Evolutionary conservation across 164 flowering plant species (phyloP), one percentile per base, ranked within the genome.

Genomic region (Piper betle): DNA sequence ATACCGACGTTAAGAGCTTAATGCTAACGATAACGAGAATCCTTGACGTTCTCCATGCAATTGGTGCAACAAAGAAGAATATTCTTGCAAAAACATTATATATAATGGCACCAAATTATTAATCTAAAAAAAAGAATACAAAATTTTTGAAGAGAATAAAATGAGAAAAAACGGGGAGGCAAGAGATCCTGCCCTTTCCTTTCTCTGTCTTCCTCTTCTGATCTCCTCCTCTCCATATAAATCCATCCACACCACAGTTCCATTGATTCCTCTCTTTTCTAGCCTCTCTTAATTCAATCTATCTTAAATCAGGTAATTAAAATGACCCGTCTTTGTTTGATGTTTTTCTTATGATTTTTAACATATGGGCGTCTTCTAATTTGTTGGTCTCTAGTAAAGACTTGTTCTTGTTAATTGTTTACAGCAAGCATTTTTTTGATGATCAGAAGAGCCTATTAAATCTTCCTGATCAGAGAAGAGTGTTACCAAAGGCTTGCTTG

Each of bases 11-110:
- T 48, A 40, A 25, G 64, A 61, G 66, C 64, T 66, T 69, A 56
- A 66, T 57, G 39, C 39, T 59, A 64, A 69, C 56, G 68, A 61
- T 54, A 66, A 58, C 57, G 57, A 63, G 70, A 48, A 69, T 73
- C 65, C 10, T 46, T 2, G 15, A 46, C 50, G 50, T 46, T 46
- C 50, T 46, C 50, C 50, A 46, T 46, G 50, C 11, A 46, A 46
- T 46, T 12, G 11, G 50, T 12, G 46, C 46, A 42, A 42, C 17
- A 37, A 54, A 9, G 40, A 57, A 57, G 59, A 57, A 57, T 19
- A 57, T 46, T 46, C 50, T 3, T 46, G 16, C 6, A 18, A 16
- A n/a, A 4, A 25, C 6, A 54, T 4, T 18, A 53, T 53, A 9
- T 1, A 53, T 9, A 54, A 54, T 16, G 9, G 3, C 7, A 54